These are phyloP conservation scores for Ascochyta clinopodiicola DNA, from an alignment of 2,329 filamentous ascomycete genomes.

Conservation along the genomic window DNA sequence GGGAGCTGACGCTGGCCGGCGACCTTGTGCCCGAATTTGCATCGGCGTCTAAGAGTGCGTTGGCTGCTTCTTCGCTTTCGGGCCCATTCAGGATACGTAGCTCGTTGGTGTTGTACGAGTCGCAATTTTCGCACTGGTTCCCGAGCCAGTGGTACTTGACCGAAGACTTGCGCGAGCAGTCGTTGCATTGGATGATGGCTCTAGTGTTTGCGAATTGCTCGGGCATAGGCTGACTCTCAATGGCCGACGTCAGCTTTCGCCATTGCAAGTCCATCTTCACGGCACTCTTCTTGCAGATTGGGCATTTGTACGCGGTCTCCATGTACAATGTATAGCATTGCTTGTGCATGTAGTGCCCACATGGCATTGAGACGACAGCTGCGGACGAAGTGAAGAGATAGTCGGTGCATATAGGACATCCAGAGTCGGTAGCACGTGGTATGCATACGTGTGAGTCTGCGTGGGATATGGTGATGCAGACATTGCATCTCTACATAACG, in stretches of 20 bases:
- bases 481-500: conserved; percentile 68
- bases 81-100: conserved; percentile 52
- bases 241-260: conserved; percentile 85
- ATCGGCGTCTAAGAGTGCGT: conserved; percentile 41
- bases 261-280: conserved; percentile 97
- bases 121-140: conserved; percentile 76
- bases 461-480: conserved; percentile 90
- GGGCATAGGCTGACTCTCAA: conserved; percentile 91
- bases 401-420: conserved; percentile 95
- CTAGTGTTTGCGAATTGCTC: conserved; percentile 77
- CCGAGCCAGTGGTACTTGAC: conserved; percentile 95
- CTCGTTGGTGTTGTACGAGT: conserved; percentile 61
- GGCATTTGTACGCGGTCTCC: conserved; percentile 90
- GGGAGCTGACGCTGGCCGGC: conserved; percentile 42
- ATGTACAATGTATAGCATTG: conserved; percentile 89
- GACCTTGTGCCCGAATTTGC: conserved; percentile 35
- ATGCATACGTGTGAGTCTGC: conserved; percentile 90
- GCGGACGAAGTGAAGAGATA: conserved; percentile 93
- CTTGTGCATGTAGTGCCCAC: conserved; percentile 94
- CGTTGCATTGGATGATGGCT: conserved; percentile 89
- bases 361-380: conserved; percentile 91
- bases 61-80: conserved; percentile 45
- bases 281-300: conserved; percentile 95
- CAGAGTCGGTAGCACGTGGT: conserved; percentile 90
- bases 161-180: conserved; percentile 86